phyloP scores from a whole-genome alignment of 768 basidiomycete species.

The Boletus sp. region DNA sequence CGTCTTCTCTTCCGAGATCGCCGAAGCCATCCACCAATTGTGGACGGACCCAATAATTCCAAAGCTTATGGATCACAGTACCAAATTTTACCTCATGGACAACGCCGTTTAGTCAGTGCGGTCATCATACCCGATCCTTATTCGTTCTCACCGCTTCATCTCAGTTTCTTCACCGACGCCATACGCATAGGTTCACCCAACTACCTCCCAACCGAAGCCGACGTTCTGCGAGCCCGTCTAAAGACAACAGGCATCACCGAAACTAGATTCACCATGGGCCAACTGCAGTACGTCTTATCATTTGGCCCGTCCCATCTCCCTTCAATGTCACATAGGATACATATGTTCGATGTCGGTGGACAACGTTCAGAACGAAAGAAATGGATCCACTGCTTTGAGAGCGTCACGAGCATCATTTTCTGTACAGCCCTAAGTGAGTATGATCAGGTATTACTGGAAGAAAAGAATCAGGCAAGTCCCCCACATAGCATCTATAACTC shows the following conservation, averaged over 20 bases:
- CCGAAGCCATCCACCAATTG: conserved; percentile 62
- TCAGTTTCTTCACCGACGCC: conserved; percentile 83
- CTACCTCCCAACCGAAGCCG: conserved; percentile 84
- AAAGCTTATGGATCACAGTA: conserved; percentile 51
- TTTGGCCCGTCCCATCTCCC: accelerated
- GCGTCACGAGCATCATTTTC: conserved; percentile 78
- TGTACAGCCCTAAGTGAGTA: conserved; percentile 75
- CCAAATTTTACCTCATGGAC: conserved; percentile 92
- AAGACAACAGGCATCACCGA: conserved; percentile 92
- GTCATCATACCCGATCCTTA: neutral
- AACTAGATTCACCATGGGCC: conserved; percentile 75
- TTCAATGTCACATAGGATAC: conserved; percentile 35
- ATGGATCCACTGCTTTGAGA: conserved; percentile 78
- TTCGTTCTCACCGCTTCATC: neutral
- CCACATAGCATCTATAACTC: neutral
- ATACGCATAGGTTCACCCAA: conserved; percentile 74
- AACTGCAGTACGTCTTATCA: conserved; percentile 44
- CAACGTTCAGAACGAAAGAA: conserved; percentile 81
- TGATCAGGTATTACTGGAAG: conserved; percentile 68
- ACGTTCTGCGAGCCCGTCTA: conserved; percentile 82
- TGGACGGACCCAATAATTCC: conserved; percentile 66
- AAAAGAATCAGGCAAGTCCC: conserved; percentile 34
- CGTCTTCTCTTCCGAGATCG: conserved; percentile 59
- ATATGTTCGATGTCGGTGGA: conserved; percentile 79
- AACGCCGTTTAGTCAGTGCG: conserved; percentile 78